Conservation (phyloP, 1,139 yeast species). For the Nakaseomyces delphensis region DNA sequence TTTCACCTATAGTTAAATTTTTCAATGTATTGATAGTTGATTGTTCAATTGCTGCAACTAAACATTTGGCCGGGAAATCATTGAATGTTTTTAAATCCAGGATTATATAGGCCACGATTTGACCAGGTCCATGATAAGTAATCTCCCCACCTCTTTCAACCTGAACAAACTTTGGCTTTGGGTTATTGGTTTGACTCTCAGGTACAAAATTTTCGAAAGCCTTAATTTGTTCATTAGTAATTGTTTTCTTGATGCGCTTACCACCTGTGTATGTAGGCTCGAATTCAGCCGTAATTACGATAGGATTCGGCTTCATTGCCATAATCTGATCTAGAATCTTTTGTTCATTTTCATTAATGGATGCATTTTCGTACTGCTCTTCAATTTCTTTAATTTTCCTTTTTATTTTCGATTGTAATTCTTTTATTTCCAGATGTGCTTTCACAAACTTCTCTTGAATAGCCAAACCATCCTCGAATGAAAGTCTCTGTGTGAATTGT, state of each 20-base stretch:
- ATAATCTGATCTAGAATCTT: slow-evolving; percentile 39
- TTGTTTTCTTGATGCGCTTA: slow-evolving; percentile 53
- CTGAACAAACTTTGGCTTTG: slow-evolving; percentile 47
- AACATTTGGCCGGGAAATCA: slow-evolving; percentile 61
- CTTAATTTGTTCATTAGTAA: slow-evolving; percentile 33
- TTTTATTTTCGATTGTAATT: slow-evolving; percentile 42
- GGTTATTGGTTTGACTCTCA: slow-evolving; percentile 32
- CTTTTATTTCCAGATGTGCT: slow-evolving; percentile 55
- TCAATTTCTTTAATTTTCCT: slow-evolving; percentile 35
- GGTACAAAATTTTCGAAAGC: slow-evolving; percentile 24
- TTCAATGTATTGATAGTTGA: slow-evolving; percentile 49
- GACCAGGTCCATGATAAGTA: slow-evolving; percentile 96
- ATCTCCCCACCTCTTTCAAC: slow-evolving; percentile 93
- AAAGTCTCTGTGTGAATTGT: slow-evolving; percentile 45
- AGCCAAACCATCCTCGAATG: slow-evolving; percentile 50
- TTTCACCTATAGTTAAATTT: slow-evolving; percentile 24
- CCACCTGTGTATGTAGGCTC: slow-evolving; percentile 86
- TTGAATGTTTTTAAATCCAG: slow-evolving; percentile 59
- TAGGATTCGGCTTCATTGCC: slow-evolving; percentile 51
- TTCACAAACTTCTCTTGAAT: slow-evolving; percentile 57
- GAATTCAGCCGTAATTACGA: slow-evolving; percentile 71
- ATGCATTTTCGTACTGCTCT: slow-evolving; percentile 37
- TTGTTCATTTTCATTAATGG: slow-evolving; percentile 39
- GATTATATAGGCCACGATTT: slow-evolving; percentile 76
- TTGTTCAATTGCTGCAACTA: slow-evolving; percentile 61